A percentile compares a stretch with the other conserved stretches of the same genome.
phyloP scores from a whole-genome alignment of 140 eudicot genomes.

The Erigeron philadelphicus region DNA sequence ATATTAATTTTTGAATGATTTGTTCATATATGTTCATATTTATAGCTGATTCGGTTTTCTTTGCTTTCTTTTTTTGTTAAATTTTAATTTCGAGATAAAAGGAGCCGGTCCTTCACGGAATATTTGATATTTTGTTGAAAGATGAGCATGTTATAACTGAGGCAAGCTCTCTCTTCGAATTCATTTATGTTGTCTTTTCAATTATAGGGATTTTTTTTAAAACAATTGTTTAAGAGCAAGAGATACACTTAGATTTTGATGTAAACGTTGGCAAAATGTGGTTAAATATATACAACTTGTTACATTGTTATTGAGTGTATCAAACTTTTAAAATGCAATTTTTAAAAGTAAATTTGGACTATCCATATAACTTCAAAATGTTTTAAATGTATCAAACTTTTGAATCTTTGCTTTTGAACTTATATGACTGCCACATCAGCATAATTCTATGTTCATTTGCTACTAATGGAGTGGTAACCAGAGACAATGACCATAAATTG shows the following conservation, averaged over 20 bases:
- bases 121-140: conserved; percentile 50
- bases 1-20: too few species aligned
- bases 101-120: conserved; percentile 52
- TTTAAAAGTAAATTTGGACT: too few species aligned
- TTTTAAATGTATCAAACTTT: too few species aligned
- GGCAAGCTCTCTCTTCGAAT: conserved; percentile 32
- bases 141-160: conserved; percentile 50
- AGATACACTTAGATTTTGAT: conserved; percentile 3
- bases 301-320: background rate
- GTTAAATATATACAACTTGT: too few species aligned
- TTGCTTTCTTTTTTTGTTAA: background rate
- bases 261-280: background rate
- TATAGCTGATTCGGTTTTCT: background rate
- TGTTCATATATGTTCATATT: background rate
- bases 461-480: too few species aligned
- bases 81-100: conserved; percentile 24
- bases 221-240: background rate
- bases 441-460: too few species aligned
- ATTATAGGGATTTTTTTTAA: background rate
- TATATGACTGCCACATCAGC: too few species aligned
- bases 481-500: too few species aligned
- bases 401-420: too few species aligned
- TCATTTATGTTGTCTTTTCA: background rate
- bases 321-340: background rate
- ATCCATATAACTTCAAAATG: too few species aligned